Conservation (phyloP, 495 filamentous ascomycete species). For the Neurospora hispaniola region DNA sequence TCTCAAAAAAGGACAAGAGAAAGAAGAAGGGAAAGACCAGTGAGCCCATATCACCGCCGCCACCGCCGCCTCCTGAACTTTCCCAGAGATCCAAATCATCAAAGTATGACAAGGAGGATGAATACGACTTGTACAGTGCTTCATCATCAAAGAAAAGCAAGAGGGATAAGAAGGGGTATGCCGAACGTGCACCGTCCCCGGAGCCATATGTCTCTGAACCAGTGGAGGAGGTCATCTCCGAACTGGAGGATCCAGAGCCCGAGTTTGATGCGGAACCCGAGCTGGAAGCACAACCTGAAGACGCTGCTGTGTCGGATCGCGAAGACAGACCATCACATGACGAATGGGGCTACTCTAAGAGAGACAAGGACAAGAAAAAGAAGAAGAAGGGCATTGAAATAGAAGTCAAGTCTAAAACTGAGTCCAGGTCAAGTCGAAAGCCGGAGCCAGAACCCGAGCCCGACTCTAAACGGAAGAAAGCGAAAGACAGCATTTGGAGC, state of each 20-base stretch:
- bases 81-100: background rate
- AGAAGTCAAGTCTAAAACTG: conserved; percentile 1
- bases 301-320: background rate
- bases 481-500: conserved; percentile 15
- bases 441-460: conserved; percentile 19
- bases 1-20: conserved; percentile 19
- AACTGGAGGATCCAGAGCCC: conserved; percentile 1
- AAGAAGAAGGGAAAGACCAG: conserved; percentile 22
- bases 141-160: conserved; percentile 7
- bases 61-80: conserved; percentile 3
- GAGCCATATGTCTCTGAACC: conserved; percentile 1
- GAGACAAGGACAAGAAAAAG: conserved; percentile 1
- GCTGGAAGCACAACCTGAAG: background rate
- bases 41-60: conserved; percentile 6
- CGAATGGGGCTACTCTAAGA: background rate
- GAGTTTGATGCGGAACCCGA: conserved; percentile 5
- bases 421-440: conserved; percentile 2
- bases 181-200: conserved; percentile 6
- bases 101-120: background rate
- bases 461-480: conserved; percentile 10
- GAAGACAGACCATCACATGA: background rate
- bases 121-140: conserved; percentile 5
- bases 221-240: conserved; percentile 1
- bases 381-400: background rate
- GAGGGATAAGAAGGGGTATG: conserved; percentile 3